Conservation (phyloP, 306 rosid species). For the Urtica urens region DNA sequence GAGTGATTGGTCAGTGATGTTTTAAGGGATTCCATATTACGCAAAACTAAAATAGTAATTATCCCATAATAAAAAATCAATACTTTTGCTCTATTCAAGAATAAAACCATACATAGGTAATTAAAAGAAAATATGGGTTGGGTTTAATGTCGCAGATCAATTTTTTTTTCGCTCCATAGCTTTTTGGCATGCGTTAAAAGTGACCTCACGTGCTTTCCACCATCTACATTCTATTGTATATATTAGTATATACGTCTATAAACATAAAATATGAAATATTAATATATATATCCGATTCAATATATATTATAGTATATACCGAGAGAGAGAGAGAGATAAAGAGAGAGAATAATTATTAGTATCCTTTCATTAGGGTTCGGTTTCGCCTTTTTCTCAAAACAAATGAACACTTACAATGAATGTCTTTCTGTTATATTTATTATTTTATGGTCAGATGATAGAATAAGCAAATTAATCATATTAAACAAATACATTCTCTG, state of each 20-base stretch:
- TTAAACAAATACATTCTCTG: neutral
- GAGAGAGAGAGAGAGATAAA: no score
- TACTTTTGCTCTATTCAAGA: neutral
- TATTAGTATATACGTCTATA: neutral
- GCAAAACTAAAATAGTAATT: neutral
- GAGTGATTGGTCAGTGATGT: conserved; percentile 9
- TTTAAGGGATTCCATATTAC: neutral
- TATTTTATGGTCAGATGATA: neutral
- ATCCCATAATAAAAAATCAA: neutral
- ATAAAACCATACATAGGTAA: neutral
- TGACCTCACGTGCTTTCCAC: conserved; percentile 66
- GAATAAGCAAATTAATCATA: neutral
- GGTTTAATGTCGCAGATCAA: conserved; percentile 8
- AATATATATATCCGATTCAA: neutral
- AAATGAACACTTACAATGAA: conserved; percentile 1
- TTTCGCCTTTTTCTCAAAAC: neutral
- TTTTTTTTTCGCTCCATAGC: conserved; percentile 22
- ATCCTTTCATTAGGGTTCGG: neutral
- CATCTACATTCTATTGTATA: conserved; percentile 7
- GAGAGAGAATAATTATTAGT: no score
- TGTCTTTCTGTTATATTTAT: neutral
- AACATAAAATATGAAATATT: neutral
- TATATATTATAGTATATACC: no score
- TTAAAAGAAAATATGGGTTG: neutral
- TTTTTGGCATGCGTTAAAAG: conserved; percentile 88